Evolutionary conservation across 2,329 filamentous ascomycete species (phyloP).

Genomic region (Colletotrichum coccodes): DNA sequence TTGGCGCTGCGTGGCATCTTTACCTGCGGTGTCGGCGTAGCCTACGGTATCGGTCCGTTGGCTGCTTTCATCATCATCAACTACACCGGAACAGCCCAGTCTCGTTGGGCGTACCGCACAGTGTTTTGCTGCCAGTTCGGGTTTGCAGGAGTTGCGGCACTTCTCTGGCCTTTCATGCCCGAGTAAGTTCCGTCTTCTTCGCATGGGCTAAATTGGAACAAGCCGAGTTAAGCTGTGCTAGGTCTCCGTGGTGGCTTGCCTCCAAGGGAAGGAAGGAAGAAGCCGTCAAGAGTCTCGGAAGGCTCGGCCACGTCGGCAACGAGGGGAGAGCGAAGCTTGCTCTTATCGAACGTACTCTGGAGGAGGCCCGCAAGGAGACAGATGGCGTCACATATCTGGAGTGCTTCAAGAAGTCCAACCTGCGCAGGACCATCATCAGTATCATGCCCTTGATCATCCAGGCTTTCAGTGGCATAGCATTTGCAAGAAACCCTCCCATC

Average conservation of each 20-base stretch:
- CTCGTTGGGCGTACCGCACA: conserved; percentile 46
- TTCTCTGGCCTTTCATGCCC: conserved; percentile 49
- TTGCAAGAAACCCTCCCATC: conserved; percentile 27
- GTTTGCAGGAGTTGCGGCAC: conserved; percentile 42
- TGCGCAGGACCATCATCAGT: conserved; percentile 51
- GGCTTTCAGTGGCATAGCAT: conserved; percentile 46
- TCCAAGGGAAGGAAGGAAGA: conserved; percentile 45
- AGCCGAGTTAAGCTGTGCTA: background rate
- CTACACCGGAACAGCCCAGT: conserved; percentile 38
- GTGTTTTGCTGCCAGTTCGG: conserved; percentile 47
- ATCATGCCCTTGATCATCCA: conserved; percentile 49
- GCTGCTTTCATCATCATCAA: conserved; percentile 45
- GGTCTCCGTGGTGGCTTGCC: conserved; percentile 52
- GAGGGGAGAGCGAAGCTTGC: conserved; percentile 43
- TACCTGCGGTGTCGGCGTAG: conserved; percentile 41
- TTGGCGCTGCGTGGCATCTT: conserved; percentile 41
- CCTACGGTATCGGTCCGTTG: conserved; percentile 44
- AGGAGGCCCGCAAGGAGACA: conserved; percentile 46
- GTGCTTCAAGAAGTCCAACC: conserved; percentile 51
- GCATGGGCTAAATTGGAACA: background rate
- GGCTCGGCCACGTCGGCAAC: conserved; percentile 41
- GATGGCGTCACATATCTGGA: conserved; percentile 50
- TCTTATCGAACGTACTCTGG: conserved; percentile 43
- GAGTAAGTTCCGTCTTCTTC: conserved; percentile 42
- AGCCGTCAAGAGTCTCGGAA: conserved; percentile 45